Base-by-base conservation (phyloP, 148 eudicot genomes). In the Heliamphora exappendiculata region DNA sequence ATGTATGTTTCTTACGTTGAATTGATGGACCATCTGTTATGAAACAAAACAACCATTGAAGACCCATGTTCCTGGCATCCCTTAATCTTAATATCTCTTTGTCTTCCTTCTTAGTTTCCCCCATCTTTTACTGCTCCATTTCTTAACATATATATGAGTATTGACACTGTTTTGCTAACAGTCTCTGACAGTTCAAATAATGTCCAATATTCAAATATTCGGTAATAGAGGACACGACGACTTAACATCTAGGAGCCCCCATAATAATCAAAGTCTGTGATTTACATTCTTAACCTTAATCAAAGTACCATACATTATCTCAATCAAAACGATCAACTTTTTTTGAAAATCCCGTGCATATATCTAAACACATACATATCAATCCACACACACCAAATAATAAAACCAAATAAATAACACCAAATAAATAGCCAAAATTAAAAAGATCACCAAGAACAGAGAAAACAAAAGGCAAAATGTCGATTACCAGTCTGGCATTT, bases 401-500 rank as follows among this genome's bases (percentile, higher is more conserved):
- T n/a, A n/a, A n/a, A n/a, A n/a, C n/a, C n/a, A n/a, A n/a, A n/a
- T n/a, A n/a, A n/a, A n/a, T n/a, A n/a, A n/a, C n/a, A n/a, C n/a
- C n/a, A n/a, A n/a, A n/a, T n/a, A n/a, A n/a, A n/a, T 3, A 71
- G 36, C 44, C 0, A 31, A 5, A 44, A 42, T 0, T 1, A 37
- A 28, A 42, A 58, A 5, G 13, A 8, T 19, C 2, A 20, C 9
- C 41, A 37, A 60, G 9, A 19, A 20, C 42, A 3, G 12, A 44
- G 62, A 53, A 33, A 33, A 44, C 54, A 44, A 59, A 74, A 50
- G 24, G 42, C 54, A n/a, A 69, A 34, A 33, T 5, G 28, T 28
- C 31, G 5, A 29, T 58, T 81, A 76, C 83, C 67, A 50, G 47
- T 39, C 9, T 45, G 2, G 33, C 51, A 72, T 36, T 53, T 22